Evolutionary conservation across 169 alveolate genomes (phyloP), one percentile per base, ranked within the genome.

Genomic region (Plasmodium yoelii): DNA sequence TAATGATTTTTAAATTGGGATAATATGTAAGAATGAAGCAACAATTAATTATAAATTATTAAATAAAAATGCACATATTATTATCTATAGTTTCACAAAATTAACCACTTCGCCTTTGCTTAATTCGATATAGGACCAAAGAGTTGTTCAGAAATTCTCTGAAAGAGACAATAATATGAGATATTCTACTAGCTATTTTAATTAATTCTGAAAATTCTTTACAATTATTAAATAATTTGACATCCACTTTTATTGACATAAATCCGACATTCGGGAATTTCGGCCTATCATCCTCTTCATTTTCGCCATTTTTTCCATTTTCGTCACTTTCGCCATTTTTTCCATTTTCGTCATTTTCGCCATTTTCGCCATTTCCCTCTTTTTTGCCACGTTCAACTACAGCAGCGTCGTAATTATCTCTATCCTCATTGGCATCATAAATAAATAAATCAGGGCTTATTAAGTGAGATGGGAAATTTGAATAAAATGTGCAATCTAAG

Each of bases 181-280:
- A 67, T 49, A 69, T 49, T 19, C 84, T 65, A 82, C 90, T 82
- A 1, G 90, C 67, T 34, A 82, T 53, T 1, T 82, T 72, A 26
- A 82, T 82, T 46, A 82, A 49, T 47, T 82, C 90, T 39, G 90
- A 61, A 49, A 82, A 82, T 18, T 82, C 90, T 70, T 67, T 82
- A 56, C 90, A 82, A 13, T 39, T 39, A 28, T 9, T 24, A 61
- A 82, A 82, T 60, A 82, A 56, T 70, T 82, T 49, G 19, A 28
- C 13, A 49, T 82, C 90, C 90, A 82, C 69, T 56, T 68, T 65
- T 18, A 82, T n/a, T 18, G 90, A 60, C 19, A 82, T 59, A 61
- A 82, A 82, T 12, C 90, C 90, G 28, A 82, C 84, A 61, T 82
- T 82, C 22, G 90, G 90, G 13, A 51, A 10, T 56, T 60, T 60